Evolutionary conservation across 768 basidiomycete species (phyloP), one percentile per base, ranked within the genome.

Genomic region (Tephrocybe sp.): DNA sequence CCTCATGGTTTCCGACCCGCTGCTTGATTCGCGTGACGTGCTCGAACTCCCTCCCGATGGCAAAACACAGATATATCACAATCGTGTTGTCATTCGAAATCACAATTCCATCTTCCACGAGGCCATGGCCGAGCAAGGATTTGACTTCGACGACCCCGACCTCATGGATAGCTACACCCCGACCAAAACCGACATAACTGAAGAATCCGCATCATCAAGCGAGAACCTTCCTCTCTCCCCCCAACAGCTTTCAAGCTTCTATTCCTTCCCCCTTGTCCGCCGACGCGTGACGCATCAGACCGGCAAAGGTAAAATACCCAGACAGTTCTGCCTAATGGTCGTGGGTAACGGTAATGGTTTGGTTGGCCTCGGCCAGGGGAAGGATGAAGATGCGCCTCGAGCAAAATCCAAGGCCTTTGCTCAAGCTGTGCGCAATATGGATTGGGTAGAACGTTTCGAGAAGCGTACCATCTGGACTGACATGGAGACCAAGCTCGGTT

Each of bases 391-490:
- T 31, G 59, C 60, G 1, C 51, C 72, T 6, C 67, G 73, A 15
- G 90, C 89, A 2, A 62, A 75, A 13, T 67, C 66, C 38, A 83
- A 85, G 64, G 78, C 87, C n/a, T 69, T 80, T 54, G 67, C 74
- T 28, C 69, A 82, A 72, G 97, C 92, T 2, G 75, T 96, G 24
- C 78, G 86, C 54, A 89, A 86, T 61, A 87, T 98, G 87, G 97
- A 98, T 68, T 87, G 76, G 60, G 92, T 99, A 47, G 87, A 90
- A 56, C 83, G 92, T n/a, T 98, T 93, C 68, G 96, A 99, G 68
- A 75, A 83, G 55, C 81, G 97, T 43, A 98, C 97, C n/a, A 77
- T 97, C 15, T 98, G 92, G 90, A 92, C 92, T 18, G 89, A 93
- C 44, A 82, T 95, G 74, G 73, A 79, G 44, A 75, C 75, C 55